Evolutionary conservation across 495 filamentous ascomycete genomes (phyloP).

Genomic region (Podospora comata): DNA sequence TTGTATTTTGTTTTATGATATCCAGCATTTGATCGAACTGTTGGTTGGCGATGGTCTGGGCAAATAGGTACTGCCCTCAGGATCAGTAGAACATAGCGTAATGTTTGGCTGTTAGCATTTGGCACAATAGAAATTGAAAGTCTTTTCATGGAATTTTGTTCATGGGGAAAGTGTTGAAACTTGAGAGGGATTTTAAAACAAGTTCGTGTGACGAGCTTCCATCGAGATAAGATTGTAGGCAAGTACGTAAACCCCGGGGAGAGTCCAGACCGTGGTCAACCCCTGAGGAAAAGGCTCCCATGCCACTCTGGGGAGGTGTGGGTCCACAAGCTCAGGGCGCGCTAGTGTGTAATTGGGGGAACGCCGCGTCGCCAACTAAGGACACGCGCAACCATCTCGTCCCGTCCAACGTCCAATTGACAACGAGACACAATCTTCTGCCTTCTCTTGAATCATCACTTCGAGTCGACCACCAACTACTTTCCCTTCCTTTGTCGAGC

Average conservation of each 20-base stretch:
- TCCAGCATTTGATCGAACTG: not conserved
- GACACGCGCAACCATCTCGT: not conserved
- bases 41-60: not conserved
- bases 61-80: not conserved
- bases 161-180: not conserved
- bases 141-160: not conserved
- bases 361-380: constrained; percentile 1
- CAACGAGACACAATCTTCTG: not conserved
- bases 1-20: not conserved
- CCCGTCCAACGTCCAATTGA: not conserved
- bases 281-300: not conserved
- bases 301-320: not conserved
- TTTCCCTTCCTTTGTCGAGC: constrained; percentile 5
- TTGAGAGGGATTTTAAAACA: not conserved
- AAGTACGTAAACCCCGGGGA: no score
- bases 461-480: constrained; percentile 8
- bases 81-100: not conserved
- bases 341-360: constrained; percentile 3
- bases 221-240: no score
- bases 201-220: not conserved
- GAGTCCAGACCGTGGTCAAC: not conserved
- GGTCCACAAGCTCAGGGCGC: not conserved
- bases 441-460: not conserved
- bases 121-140: not conserved
- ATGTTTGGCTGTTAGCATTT: not conserved